Percentiles rank a stretch among this genome's conserved stretches.
These are phyloP conservation scores for Dunaliella sp. DNA, from an alignment of 139 green algal genomes.

Conservation along the genomic window DNA sequence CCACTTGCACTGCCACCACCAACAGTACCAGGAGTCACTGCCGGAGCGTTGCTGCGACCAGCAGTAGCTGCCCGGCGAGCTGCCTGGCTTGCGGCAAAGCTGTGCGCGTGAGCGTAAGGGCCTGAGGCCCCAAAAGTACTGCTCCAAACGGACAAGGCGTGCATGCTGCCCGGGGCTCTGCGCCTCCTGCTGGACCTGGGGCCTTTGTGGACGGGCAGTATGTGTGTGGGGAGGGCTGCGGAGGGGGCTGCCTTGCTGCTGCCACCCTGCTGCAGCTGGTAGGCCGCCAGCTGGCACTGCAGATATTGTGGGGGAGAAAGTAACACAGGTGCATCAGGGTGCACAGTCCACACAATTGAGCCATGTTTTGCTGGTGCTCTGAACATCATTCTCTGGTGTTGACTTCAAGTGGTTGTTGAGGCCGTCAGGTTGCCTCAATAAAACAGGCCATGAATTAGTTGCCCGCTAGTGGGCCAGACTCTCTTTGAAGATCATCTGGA, in stretches of 20 bases:
- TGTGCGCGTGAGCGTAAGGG: too few species aligned
- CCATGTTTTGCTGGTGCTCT: too few species aligned
- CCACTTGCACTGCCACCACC: not conserved
- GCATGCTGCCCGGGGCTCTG: not conserved
- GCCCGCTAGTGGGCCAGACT: too few species aligned
- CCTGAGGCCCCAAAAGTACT: too few species aligned
- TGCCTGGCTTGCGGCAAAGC: not conserved
- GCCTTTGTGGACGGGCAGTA: not conserved
- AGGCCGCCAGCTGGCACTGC: not conserved
- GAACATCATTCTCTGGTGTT: too few species aligned
- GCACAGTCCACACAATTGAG: too few species aligned
- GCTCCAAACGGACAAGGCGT: not conserved
- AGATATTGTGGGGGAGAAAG: not conserved
- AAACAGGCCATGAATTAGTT: too few species aligned
- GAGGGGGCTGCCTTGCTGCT: not conserved
- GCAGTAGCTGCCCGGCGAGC: not conserved
- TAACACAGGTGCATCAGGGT: too few species aligned
- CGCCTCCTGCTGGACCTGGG: not conserved
- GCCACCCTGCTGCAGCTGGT: not conserved
- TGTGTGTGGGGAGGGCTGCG: not conserved
- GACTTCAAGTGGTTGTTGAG: too few species aligned
- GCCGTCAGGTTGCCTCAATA: too few species aligned
- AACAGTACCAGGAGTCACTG: not conserved
- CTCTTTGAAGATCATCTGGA: too few species aligned
- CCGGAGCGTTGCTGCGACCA: not conserved